phyloP scores from a whole-genome alignment of 495 filamentous ascomycete species.

The Hamigera avellanea region DNA sequence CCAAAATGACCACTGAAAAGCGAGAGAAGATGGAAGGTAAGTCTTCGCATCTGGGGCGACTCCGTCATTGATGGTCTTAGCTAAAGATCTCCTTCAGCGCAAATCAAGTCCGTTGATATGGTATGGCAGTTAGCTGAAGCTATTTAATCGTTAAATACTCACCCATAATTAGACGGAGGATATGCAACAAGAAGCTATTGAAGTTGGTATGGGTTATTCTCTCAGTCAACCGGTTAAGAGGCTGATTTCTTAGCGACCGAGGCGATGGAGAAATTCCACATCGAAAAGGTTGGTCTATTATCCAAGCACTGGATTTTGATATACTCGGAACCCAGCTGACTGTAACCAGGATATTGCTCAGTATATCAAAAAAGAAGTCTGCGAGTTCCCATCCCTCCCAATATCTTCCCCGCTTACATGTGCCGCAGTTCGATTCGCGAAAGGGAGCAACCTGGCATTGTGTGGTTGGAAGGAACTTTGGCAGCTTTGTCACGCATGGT shows the following conservation, averaged over 20 bases:
- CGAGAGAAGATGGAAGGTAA: conserved; percentile 62
- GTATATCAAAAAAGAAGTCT: conserved; percentile 90
- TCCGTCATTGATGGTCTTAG: conserved; percentile 1
- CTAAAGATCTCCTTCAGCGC: conserved; percentile 47
- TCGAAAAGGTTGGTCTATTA: conserved; percentile 68
- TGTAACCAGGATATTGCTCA: conserved; percentile 75
- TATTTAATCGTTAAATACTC: conserved; percentile 4
- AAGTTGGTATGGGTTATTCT: conserved; percentile 62
- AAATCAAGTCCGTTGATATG: conserved; percentile 97
- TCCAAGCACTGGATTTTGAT: conserved; percentile 1
- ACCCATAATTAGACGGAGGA: conserved; percentile 63
- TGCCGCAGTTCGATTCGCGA: conserved; percentile 65
- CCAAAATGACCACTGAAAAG: conserved; percentile 43
- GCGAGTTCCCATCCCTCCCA: conserved; percentile 9
- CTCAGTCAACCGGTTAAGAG: conserved; percentile 3
- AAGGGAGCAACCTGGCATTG: conserved; percentile 98
- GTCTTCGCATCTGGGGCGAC: conserved; percentile 9
- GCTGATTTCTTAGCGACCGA: conserved; percentile 57
- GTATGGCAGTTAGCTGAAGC: conserved; percentile 35
- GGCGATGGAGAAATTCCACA: conserved; percentile 83
- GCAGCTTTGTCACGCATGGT: conserved; percentile 98
- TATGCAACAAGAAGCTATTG: conserved; percentile 89
- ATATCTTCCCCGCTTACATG: conserved; percentile 14
- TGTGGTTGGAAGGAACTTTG: conserved; percentile 96
- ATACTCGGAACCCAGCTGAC: conserved; percentile 9